Percentiles rank a stretch among this genome's conserved stretches.
These are phyloP conservation scores for Botrytis elliptica DNA, from an alignment of 2,329 filamentous ascomycete genomes.

Conservation along the genomic window DNA sequence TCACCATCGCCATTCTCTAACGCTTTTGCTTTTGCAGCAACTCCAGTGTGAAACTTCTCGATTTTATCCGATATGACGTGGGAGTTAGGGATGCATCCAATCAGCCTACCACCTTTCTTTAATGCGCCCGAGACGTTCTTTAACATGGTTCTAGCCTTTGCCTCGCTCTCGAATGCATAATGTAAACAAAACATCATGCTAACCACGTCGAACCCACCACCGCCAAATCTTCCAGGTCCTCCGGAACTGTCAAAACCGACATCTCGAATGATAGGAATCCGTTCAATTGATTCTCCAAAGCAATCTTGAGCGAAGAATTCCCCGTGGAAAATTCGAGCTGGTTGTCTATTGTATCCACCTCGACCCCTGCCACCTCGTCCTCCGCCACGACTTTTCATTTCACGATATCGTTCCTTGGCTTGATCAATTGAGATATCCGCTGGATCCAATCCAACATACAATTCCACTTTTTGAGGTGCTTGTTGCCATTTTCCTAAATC, in stretches of 20 bases:
- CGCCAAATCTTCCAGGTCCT: slow-evolving; percentile 65
- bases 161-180: slow-evolving; percentile 93
- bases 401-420: slow-evolving; percentile 77
- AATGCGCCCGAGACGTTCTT: slow-evolving; percentile 85
- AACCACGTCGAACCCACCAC: slow-evolving; percentile 89
- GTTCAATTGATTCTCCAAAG: slow-evolving; percentile 78
- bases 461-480: slow-evolving; percentile 82
- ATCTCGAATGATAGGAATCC: slow-evolving; percentile 76
- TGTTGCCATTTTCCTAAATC: slow-evolving; percentile 96
- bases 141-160: slow-evolving; percentile 87
- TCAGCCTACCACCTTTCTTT: slow-evolving; percentile 91
- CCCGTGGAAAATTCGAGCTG: slow-evolving; percentile 70
- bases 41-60: slow-evolving; percentile 67
- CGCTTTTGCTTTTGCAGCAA: slow-evolving; percentile 42
- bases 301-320: slow-evolving; percentile 92
- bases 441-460: slow-evolving; percentile 93
- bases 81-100: slow-evolving; percentile 96
- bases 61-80: slow-evolving; percentile 82
- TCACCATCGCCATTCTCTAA: slow-evolving; percentile 39
- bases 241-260: slow-evolving; percentile 76
- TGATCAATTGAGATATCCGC: slow-evolving; percentile 91
- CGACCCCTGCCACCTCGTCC: slow-evolving; percentile 53
- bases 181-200: slow-evolving; percentile 99
- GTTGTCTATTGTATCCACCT: slow-evolving; percentile 49
- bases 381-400: slow-evolving; percentile 62